Evolutionary conservation across 148 eudicot genomes (phyloP).

Genomic region (Cornus kousa): DNA sequence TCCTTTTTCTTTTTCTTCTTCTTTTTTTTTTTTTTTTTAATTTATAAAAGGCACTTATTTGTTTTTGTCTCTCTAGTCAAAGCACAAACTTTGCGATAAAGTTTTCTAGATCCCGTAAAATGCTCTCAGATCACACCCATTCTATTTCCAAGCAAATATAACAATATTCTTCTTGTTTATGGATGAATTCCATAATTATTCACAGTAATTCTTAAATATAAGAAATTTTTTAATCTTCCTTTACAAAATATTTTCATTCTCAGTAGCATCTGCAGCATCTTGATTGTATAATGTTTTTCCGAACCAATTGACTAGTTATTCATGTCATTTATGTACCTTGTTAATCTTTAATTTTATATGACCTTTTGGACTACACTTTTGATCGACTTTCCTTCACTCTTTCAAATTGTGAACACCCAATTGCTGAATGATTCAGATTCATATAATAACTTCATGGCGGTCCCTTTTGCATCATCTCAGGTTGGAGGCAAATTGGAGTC

Average conservation of each 20-base stretch:
- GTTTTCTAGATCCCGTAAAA: too few relatives aligned
- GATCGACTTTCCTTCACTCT: background rate
- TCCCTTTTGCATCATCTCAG: conserved; percentile 31
- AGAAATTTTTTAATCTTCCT: too few relatives aligned
- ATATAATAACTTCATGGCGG: conserved; percentile 6
- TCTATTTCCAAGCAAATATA: too few relatives aligned
- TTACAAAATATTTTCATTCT: background rate
- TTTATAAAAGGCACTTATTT: too few relatives aligned
- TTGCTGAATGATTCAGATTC: conserved; percentile 8
- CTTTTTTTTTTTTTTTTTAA: too few relatives aligned
- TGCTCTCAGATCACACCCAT: too few relatives aligned
- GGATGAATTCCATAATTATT: too few relatives aligned
- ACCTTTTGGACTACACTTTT: background rate
- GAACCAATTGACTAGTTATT: background rate
- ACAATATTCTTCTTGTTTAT: too few relatives aligned
- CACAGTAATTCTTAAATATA: too few relatives aligned
- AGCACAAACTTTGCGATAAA: background rate
- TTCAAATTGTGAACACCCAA: background rate
- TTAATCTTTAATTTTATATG: background rate
- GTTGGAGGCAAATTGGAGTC: conserved; percentile 59
- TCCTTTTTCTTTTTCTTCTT: too few relatives aligned
- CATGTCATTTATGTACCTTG: background rate
- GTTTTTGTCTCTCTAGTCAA: background rate
- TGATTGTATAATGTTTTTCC: background rate
- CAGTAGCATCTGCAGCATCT: background rate